Evolutionary conservation across 192 early-diverging fungal genomes (phyloP), one percentile per base, ranked within the genome.

Genomic region (Podila epigama): DNA sequence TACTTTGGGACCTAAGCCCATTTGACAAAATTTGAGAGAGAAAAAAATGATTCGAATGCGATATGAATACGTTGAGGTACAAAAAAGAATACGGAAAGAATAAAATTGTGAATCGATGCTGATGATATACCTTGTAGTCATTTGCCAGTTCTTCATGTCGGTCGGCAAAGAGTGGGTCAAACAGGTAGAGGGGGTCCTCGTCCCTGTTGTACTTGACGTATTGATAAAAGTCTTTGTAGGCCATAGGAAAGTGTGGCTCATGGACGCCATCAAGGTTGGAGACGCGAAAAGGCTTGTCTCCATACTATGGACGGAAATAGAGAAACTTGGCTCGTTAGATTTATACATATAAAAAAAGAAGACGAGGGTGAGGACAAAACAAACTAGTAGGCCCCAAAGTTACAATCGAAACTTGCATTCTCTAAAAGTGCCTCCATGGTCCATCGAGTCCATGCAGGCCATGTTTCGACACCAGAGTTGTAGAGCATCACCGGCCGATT

Each of bases 161-260:
- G 0, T 85, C 83, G 12, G 41, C 79, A 68, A 84, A 85, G 16
- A 41, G 33, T 2, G 83, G 68, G 44, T 85, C 83, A 63, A 85
- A 85, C 27, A 85, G 52, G 34, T 85, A 85, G 1, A 85, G 61
- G 5, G 83, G 83, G 10, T 80, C 60, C 34, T 79, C 73, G 36
- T 85, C 83, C 31, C 48, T 58, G 54, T 84, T 79, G 13, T 60
- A 42, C 5, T 28, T 35, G 31, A 75, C 50, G 29, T 85, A 85
- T 15, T 77, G 68, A 32, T 51, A 10, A 75, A 84, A 85, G 32
- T 71, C 68, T 36, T 56, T 36, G 27, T 82, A 41, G 20, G 31
- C 50, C 58, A 85, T 55, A 6, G 32, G 22, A 48, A 82, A 60
- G 27, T 55, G 65, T 5, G 80, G 72, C 20, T 60, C 33, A 5